Evolutionary conservation across 192 early-diverging fungal genomes (phyloP), one percentile per base, ranked within the genome.

Genomic region (Pilaira anomala): DNA sequence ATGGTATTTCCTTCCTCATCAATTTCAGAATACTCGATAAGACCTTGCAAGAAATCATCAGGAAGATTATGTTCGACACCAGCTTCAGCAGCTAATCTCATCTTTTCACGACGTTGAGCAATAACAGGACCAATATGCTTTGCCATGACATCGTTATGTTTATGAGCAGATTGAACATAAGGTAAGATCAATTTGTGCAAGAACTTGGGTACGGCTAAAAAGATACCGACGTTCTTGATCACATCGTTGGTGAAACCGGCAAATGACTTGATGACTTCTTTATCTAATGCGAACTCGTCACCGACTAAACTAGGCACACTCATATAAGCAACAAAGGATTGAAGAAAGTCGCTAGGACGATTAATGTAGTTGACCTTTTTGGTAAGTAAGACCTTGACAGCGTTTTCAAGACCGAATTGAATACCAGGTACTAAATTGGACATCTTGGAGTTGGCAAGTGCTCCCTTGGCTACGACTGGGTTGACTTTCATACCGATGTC

Each of bases 161-260:
- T 33, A 3, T 56, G 26, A 14, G 63, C 7, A 0, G 44, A 40
- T 49, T 62, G 61, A 19, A 69, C 7, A 28, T 69, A 63, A 14
- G 67, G 67, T 8, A 57, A 8, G 9, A 65, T n/a, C 12, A 33
- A 58, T 13, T 45, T 33, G 22, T 65, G 69, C 3, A 60, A 44
- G 19, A n/a, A 48, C 8, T 52, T 24, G 14, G 69, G 69, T 0
- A 61, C 56, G 12, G 42, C n/a, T 39, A 56, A 58, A 44, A 64
- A 65, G 4, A 65, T n/a, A 11, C 29, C 54, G 18, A 65, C 28
- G 39, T 64, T 65, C 12, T 33, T 11, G 16, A 57, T 71, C 6
- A 71, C 49, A 54, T 71, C 69, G 18, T 24, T 48, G 4, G 69
- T 71, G 26, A 71, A 65, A 21, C 50, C 48, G n/a, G 62, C 56